phyloP scores from a whole-genome alignment of 2,329 filamentous ascomycete species.

The Penicillium sp. region DNA sequence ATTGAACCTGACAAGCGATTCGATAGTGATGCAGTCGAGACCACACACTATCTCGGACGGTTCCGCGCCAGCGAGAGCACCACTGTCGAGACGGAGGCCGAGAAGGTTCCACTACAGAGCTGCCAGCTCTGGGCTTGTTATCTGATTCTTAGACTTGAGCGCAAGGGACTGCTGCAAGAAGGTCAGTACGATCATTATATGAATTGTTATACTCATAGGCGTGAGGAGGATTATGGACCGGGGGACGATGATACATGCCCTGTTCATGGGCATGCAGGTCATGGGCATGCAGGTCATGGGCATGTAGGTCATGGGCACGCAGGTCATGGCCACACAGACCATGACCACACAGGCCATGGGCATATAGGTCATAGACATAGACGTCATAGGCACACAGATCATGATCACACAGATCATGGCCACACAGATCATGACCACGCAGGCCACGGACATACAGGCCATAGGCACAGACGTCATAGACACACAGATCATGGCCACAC shows the following conservation, averaged over 20 bases:
- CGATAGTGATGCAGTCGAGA: background rate
- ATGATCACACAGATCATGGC: too few species aligned
- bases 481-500: too few species aligned
- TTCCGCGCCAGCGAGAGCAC: background rate
- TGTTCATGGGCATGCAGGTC: background rate
- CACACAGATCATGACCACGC: too few species aligned
- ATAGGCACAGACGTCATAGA: too few species aligned
- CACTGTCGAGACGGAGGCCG: background rate
- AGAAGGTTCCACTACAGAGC: background rate
- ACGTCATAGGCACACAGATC: too few species aligned
- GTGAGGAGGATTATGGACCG: background rate
- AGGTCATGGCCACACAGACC: too few species aligned
- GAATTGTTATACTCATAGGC: background rate
- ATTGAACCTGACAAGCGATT: background rate
- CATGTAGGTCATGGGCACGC: too few species aligned
- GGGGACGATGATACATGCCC: background rate
- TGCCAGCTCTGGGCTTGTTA: conserved; percentile 2
- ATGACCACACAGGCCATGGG: too few species aligned
- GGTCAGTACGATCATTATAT: background rate
- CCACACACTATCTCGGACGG: background rate
- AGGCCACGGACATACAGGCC: too few species aligned
- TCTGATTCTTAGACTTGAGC: background rate
- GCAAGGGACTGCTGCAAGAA: background rate
- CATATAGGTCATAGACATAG: too few species aligned
- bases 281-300: too few species aligned